Evolutionary conservation across 1,284 basidiomycete genomes (phyloP).

Genomic region (Cutaneotrichosporon mucoides): DNA sequence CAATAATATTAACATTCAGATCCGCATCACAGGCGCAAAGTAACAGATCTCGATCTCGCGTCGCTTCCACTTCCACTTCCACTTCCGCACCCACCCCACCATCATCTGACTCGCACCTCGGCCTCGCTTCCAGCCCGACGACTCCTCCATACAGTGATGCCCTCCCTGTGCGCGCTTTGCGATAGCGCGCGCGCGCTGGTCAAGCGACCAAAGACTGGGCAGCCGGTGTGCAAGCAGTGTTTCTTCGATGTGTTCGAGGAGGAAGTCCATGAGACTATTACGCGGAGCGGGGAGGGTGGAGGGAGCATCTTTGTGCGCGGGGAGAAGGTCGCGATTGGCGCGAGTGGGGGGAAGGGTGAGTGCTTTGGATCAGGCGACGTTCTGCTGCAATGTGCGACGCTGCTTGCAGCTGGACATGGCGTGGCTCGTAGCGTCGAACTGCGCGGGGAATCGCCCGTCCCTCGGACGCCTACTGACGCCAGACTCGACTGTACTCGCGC

Average conservation of each 20-base stretch:
- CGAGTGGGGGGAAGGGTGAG: constrained; percentile 92
- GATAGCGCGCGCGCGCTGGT: constrained; percentile 74
- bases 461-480: constrained; percentile 4
- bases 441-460: too few species aligned
- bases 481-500: constrained; percentile 97
- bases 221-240: constrained; percentile 91
- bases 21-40: too few species aligned
- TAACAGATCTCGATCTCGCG: too few species aligned
- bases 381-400: too few species aligned
- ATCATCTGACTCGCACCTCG: too few species aligned
- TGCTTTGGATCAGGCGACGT: too few species aligned
- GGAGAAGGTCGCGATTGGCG: constrained; percentile 93
- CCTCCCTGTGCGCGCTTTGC: constrained; percentile 58
- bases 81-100: too few species aligned
- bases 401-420: too few species aligned
- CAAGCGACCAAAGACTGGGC: constrained; percentile 93
- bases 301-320: constrained; percentile 75
- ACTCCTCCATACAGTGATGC: constrained; percentile 25
- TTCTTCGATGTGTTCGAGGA: constrained; percentile 98
- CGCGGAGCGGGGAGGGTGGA: constrained; percentile 53
- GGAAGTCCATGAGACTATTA: constrained; percentile 94
- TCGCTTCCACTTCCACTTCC: too few species aligned
- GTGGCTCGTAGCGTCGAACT: too few species aligned
- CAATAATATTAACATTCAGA: too few species aligned
- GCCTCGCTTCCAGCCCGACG: too few species aligned